phyloP scores from a whole-genome alignment of 1,139 yeast genomes.

The Candida sanyaensis region DNA sequence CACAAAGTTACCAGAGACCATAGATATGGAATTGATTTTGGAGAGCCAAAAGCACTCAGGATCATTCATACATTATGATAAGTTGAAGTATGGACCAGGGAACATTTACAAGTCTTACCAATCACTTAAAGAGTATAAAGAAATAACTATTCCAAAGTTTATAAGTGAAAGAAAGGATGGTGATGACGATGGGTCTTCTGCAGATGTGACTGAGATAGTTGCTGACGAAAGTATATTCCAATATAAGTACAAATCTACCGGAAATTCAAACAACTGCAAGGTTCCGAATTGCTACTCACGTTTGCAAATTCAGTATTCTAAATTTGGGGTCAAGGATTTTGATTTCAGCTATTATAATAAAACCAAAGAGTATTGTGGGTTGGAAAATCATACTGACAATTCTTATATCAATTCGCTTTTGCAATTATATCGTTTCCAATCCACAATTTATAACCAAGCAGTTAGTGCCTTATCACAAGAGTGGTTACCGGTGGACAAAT shows the following conservation, averaged over 20 bases:
- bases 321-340: slow-evolving; percentile 92
- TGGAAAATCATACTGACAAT: slow-evolving; percentile 84
- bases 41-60: slow-evolving; percentile 18
- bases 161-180: slow-evolving; percentile 59
- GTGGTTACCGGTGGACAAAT: slow-evolving; percentile 48
- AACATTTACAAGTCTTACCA: slow-evolving; percentile 51
- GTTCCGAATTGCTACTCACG: slow-evolving; percentile 75
- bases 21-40: slow-evolving; percentile 40
- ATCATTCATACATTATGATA: slow-evolving; percentile 49
- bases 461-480: slow-evolving; percentile 59
- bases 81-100: slow-evolving; percentile 54
- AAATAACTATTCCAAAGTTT: slow-evolving; percentile 55
- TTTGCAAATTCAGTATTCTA: slow-evolving; percentile 79
- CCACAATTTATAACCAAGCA: slow-evolving; percentile 68
- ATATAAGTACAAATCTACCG: slow-evolving; percentile 15
- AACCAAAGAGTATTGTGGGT: slow-evolving; percentile 71
- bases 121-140: slow-evolving; percentile 29
- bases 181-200: slow-evolving; percentile 3
- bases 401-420: slow-evolving; percentile 78
- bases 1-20: slow-evolving; percentile 48
- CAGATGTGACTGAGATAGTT: slow-evolving; percentile 9
- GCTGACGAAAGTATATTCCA: slow-evolving; percentile 31
- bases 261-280: slow-evolving; percentile 20
- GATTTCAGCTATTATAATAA: slow-evolving; percentile 84
- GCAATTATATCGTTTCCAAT: slow-evolving; percentile 80